A percentile compares a stretch with the other conserved stretches of the same genome.
These are phyloP conservation scores for Abortiporus biennis DNA, from an alignment of 1,284 basidiomycete species.

Conservation along the genomic window DNA sequence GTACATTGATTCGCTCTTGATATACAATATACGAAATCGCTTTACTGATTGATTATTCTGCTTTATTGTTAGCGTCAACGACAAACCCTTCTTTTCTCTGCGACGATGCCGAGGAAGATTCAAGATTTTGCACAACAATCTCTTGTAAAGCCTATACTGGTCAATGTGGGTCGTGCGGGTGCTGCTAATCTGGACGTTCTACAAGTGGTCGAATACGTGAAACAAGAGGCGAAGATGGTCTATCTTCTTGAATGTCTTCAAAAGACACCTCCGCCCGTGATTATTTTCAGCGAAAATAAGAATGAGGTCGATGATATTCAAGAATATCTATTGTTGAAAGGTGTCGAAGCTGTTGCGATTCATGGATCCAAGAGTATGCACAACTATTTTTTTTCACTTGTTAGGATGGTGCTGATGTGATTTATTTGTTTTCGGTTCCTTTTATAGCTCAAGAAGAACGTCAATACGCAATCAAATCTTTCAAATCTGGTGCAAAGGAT, in stretches of 20 bases:
- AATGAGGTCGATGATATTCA: conserved; percentile 99
- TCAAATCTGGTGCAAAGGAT: conserved; percentile 95
- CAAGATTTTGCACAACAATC: conserved; percentile 98
- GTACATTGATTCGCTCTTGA: conserved; percentile 33
- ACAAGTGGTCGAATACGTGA: conserved; percentile 98
- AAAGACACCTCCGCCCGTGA: conserved; percentile 97
- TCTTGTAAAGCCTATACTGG: conserved; percentile 86
- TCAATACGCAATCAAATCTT: conserved; percentile 96
- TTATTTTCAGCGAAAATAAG: conserved; percentile 98
- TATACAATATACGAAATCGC: no score
- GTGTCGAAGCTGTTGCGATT: conserved; percentile 97
- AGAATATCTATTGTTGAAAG: conserved; percentile 94
- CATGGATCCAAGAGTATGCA: conserved; percentile 91
- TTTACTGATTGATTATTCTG: background rate
- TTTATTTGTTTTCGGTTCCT: conserved; percentile 2
- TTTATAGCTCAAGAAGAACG: conserved; percentile 94
- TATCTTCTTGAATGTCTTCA: conserved; percentile 96
- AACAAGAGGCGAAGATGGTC: conserved; percentile 99
- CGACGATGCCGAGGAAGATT: conserved; percentile 98
- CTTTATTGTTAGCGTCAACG: conserved; percentile 71
- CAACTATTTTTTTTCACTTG: background rate
- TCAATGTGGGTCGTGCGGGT: conserved; percentile 97
- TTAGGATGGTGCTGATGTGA: conserved; percentile 6
- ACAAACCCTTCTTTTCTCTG: conserved; percentile 95
- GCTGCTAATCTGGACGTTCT: conserved; percentile 96